Evolutionary conservation across 805 yeast species (phyloP).

Genomic region (Spathaspora arborariae): DNA sequence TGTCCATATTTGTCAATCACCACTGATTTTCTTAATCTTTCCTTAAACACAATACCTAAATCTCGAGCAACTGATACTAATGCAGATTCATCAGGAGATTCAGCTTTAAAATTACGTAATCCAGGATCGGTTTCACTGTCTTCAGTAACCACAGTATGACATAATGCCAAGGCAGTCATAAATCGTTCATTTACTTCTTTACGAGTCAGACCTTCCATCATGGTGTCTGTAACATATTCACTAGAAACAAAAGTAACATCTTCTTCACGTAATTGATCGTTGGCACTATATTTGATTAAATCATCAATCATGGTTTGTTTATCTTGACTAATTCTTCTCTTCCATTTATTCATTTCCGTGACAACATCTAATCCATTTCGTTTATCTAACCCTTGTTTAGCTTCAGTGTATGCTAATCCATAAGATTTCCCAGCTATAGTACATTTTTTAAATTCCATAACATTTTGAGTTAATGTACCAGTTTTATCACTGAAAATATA

Average conservation of each 20-base stretch:
- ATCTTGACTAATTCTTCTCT: constrained; percentile 39
- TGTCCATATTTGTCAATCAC: constrained; percentile 44
- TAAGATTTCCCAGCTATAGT: constrained; percentile 64
- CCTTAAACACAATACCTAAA: constrained; percentile 61
- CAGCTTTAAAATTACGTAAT: constrained; percentile 60
- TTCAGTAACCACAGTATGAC: constrained; percentile 75
- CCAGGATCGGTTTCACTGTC: constrained; percentile 33
- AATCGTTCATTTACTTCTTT: constrained; percentile 50
- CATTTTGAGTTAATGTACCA: constrained; percentile 78
- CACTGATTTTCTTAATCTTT: constrained; percentile 48
- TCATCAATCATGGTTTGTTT: constrained; percentile 43
- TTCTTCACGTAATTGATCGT: constrained; percentile 49
- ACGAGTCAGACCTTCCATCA: constrained; percentile 26
- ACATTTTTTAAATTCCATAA: constrained; percentile 79
- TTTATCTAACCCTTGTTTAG: constrained; percentile 67
- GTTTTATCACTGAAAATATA: constrained; percentile 81
- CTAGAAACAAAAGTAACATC: constrained; percentile 61
- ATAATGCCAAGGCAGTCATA: constrained; percentile 63
- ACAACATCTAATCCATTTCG: constrained; percentile 61
- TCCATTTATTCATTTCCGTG: constrained; percentile 42
- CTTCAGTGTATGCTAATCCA: constrained; percentile 77
- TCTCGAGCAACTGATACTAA: constrained; percentile 75
- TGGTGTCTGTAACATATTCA: constrained; percentile 53
- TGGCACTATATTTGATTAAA: constrained; percentile 28
- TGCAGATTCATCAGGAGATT: constrained; percentile 82